Conservation (phyloP, 2,329 filamentous ascomycete genomes). For the Fusarium sp. region DNA sequence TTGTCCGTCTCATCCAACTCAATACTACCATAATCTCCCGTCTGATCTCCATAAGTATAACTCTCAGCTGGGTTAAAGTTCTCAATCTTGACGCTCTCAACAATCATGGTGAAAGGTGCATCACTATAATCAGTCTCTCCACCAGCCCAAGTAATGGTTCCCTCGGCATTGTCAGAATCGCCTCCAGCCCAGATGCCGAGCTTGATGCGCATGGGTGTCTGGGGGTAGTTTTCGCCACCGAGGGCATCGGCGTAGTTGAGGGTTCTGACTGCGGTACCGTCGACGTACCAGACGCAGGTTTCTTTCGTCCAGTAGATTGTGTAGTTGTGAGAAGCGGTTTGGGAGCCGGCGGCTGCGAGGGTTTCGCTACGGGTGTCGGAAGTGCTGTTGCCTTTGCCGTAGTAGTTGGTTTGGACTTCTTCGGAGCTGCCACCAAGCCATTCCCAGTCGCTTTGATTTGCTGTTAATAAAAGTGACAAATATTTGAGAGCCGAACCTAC, state of each 20-base stretch:
- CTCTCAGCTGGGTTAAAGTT: constrained; percentile 52
- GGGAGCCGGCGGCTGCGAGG: constrained; percentile 37
- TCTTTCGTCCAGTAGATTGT: constrained; percentile 74
- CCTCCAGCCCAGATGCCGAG: constrained; percentile 67
- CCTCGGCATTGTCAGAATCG: constrained; percentile 58
- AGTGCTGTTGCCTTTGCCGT: constrained; percentile 72
- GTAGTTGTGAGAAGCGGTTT: constrained; percentile 69
- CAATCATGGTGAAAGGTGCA: constrained; percentile 70
- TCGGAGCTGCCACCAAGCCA: constrained; percentile 75
- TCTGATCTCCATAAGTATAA: constrained; percentile 43
- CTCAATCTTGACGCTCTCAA: constrained; percentile 60
- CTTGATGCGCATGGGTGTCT: constrained; percentile 77
- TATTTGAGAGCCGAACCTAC: background rate
- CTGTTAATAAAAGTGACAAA: background rate
- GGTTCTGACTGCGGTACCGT: constrained; percentile 53
- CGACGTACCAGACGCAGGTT: constrained; percentile 69
- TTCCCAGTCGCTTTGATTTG: constrained; percentile 76
- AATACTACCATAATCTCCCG: constrained; percentile 43
- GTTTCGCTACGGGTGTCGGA: constrained; percentile 52
- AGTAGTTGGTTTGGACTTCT: constrained; percentile 83
- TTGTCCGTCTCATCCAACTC: constrained; percentile 30
- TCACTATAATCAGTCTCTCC: constrained; percentile 57
- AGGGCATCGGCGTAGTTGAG: constrained; percentile 58
- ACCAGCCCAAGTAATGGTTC: constrained; percentile 76
- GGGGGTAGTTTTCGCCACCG: constrained; percentile 67